These are phyloP conservation scores for Penicillium sp. DNA, from an alignment of 2,329 filamentous ascomycete genomes.

Conservation along the genomic window DNA sequence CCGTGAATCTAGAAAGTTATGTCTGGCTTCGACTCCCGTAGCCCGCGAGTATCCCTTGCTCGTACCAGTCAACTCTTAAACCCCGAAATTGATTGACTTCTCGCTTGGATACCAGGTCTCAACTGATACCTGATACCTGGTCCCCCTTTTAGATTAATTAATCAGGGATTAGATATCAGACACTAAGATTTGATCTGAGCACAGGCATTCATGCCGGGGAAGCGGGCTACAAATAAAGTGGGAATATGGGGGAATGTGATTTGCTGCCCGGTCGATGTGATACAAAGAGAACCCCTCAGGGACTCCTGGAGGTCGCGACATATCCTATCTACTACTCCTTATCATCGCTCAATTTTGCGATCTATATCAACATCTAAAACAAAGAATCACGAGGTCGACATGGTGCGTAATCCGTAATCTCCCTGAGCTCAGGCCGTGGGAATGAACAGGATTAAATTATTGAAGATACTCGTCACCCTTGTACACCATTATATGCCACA, in stretches of 20 bases:
- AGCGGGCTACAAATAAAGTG: constrained; percentile 14
- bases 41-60: constrained; percentile 23
- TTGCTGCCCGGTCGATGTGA: constrained; percentile 9
- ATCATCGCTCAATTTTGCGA: constrained; percentile 5
- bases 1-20: constrained; percentile 17
- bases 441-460: background rate
- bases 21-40: constrained; percentile 15
- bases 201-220: constrained; percentile 12
- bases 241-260: constrained; percentile 20
- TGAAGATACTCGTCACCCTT: background rate
- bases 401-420: background rate
- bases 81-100: background rate
- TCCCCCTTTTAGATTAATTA: background rate
- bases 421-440: background rate
- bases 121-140: background rate
- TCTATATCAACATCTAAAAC: constrained; percentile 2
- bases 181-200: constrained; percentile 9
- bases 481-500: background rate
- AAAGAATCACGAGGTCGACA: background rate
- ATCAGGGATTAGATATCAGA: background rate
- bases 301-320: background rate
- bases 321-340: background rate
- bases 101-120: constrained; percentile 5
- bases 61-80: constrained; percentile 12
- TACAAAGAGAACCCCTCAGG: constrained; percentile 9